A percentile compares a stretch with the other conserved stretches of the same genome.
Evolutionary conservation across 192 early-diverging fungal species (phyloP).

Genomic region (Rhizophagus clarus): DNA sequence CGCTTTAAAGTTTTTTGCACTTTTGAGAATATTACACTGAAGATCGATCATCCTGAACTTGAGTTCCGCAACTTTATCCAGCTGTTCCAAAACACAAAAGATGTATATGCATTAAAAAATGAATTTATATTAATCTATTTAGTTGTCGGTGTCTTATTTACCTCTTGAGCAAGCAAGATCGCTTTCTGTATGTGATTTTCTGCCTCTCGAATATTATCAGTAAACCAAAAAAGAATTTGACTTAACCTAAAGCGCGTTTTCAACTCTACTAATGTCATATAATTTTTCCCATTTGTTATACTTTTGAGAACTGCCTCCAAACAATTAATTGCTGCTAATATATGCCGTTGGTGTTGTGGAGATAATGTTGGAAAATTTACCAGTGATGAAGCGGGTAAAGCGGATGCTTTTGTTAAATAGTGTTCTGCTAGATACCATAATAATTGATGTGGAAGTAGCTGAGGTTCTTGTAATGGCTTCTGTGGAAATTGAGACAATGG

Average conservation of each 20-base stretch:
- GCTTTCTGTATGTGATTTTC: constrained; percentile 30
- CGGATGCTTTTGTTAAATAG: constrained; percentile 11
- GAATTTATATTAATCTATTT: neutral
- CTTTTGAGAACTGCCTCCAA: constrained; percentile 35
- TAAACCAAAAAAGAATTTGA: constrained; percentile 46
- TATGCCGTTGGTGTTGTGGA: constrained; percentile 35
- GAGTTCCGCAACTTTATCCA: constrained; percentile 20
- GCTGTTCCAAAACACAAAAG: constrained; percentile 6
- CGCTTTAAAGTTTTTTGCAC: constrained; percentile 18
- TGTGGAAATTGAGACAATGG: neutral
- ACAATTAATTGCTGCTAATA: constrained; percentile 44
- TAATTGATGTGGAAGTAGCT: constrained; percentile 13
- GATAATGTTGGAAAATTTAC: constrained; percentile 12
- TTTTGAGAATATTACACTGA: constrained; percentile 29
- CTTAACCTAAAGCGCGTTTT: constrained; percentile 42
- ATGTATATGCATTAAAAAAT: neutral
- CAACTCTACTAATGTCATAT: constrained; percentile 21
- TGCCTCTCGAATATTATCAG: constrained; percentile 38
- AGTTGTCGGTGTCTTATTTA: neutral
- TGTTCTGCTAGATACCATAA: constrained; percentile 31
- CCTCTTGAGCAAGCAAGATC: constrained; percentile 26
- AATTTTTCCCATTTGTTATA: constrained; percentile 38
- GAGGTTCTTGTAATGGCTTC: neutral
- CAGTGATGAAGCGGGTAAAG: constrained; percentile 7
- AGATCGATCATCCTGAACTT: constrained; percentile 32